These are phyloP conservation scores for Nematocida homosporus DNA, from an alignment of 371 early-diverging fungal genomes.

Conservation along the genomic window DNA sequence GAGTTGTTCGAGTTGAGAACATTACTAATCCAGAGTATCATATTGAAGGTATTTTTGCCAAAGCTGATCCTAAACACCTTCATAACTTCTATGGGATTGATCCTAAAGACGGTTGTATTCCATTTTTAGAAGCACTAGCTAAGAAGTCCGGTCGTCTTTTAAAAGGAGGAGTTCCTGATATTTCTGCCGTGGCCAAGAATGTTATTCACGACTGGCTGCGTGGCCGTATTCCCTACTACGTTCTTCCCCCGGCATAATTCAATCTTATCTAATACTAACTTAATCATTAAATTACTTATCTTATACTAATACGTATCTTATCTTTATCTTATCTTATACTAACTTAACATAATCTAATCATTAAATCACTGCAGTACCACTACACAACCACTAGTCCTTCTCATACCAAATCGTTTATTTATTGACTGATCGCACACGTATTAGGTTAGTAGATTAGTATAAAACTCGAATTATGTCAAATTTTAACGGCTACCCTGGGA, in stretches of 20 bases:
- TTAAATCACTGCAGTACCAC: constrained; percentile 17
- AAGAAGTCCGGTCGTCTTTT: constrained; percentile 81
- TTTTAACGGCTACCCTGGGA: too few species aligned
- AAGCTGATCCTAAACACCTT: constrained; percentile 69
- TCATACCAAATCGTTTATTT: too few species aligned
- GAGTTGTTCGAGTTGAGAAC: constrained; percentile 92
- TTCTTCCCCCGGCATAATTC: constrained; percentile 73
- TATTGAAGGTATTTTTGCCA: constrained; percentile 76
- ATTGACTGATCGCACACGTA: too few species aligned
- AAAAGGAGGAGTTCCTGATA: constrained; percentile 91
- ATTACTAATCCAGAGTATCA: constrained; percentile 84
- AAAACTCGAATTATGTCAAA: too few species aligned
- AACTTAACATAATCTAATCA: too few species aligned
- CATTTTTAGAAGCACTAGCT: constrained; percentile 81
- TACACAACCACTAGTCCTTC: too few species aligned
- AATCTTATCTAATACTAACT: too few species aligned
- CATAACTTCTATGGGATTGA: constrained; percentile 39
- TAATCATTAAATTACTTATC: too few species aligned
- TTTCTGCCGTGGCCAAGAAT: constrained; percentile 85
- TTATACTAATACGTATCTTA: too few species aligned
- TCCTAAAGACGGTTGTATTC: constrained; percentile 74
- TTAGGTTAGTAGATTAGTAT: too few species aligned
- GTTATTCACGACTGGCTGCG: constrained; percentile 95
- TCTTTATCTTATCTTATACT: too few species aligned
- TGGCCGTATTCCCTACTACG: constrained; percentile 91